Evolutionary conservation across 2,329 filamentous ascomycete species (phyloP).

Genomic region (Diaporthe sp.): DNA sequence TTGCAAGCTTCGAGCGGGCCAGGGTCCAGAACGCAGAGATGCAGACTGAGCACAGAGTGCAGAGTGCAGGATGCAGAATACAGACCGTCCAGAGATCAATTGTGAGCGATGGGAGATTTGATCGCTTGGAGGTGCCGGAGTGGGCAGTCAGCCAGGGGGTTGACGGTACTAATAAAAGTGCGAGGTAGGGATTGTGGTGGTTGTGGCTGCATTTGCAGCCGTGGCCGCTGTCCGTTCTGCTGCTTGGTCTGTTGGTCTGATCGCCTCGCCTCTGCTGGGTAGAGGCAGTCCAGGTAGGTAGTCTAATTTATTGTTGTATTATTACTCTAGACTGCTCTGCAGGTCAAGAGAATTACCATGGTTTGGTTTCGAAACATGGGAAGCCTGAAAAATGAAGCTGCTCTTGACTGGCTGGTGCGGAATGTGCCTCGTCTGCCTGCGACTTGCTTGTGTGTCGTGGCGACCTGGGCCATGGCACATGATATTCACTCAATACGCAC

Average conservation of each 20-base stretch:
- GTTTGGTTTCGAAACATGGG: slow-evolving; percentile 5
- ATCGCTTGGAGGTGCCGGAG: slow-evolving; percentile 24
- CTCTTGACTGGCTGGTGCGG: slow-evolving; percentile 1
- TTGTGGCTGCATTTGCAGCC: slow-evolving; percentile 20
- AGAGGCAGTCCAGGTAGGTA: background rate
- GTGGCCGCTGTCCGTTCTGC: background rate
- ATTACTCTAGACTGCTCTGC: background rate
- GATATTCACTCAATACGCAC: background rate
- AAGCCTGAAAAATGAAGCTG: slow-evolving; percentile 14
- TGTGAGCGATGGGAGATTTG: slow-evolving; percentile 34
- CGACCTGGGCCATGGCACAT: background rate
- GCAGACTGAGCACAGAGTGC: background rate
- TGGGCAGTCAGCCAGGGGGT: slow-evolving; percentile 13
- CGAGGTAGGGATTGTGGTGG: slow-evolving; percentile 10
- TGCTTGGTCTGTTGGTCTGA: background rate
- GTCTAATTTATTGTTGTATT: background rate
- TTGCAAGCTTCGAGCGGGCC: background rate
- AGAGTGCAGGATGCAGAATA: slow-evolving; percentile 7
- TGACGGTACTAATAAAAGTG: slow-evolving; percentile 15
- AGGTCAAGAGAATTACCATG: background rate
- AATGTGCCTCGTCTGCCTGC: slow-evolving; percentile 9
- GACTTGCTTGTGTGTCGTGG: background rate
- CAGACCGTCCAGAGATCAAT: slow-evolving; percentile 28
- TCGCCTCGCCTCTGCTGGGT: background rate
- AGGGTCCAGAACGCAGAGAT: slow-evolving; percentile 3